phyloP scores from a whole-genome alignment of 1,139 yeast species.

The Debaryomyces coudertii region DNA sequence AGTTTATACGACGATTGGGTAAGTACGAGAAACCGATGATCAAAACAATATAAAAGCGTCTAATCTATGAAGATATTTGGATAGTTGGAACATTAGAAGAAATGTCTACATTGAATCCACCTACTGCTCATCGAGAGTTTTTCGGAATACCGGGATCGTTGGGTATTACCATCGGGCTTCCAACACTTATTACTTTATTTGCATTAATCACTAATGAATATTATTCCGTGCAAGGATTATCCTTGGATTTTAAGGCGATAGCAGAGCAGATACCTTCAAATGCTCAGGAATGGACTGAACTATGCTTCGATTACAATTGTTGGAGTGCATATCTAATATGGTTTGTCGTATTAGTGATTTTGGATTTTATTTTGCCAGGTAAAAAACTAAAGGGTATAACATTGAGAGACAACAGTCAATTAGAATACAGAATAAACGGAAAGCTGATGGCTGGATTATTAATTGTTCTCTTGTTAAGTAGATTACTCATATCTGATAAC shows the following conservation, averaged over 20 bases:
- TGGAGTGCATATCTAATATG: conserved; percentile 74
- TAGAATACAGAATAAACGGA: conserved; percentile 85
- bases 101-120: conserved; percentile 59
- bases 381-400: conserved; percentile 62
- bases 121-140: conserved; percentile 72
- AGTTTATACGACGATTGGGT: not conserved
- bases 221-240: conserved; percentile 55
- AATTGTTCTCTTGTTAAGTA: conserved; percentile 46
- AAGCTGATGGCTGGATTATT: conserved; percentile 54
- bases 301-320: conserved; percentile 44
- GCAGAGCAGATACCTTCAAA: conserved; percentile 28
- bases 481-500: conserved; percentile 54
- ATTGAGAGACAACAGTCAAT: conserved; percentile 72
- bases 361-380: conserved; percentile 80
- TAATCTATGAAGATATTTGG: not conserved
- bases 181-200: conserved; percentile 60
- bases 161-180: conserved; percentile 67
- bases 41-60: not conserved
- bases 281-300: conserved; percentile 27
- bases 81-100: not conserved
- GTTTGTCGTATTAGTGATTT: conserved; percentile 65
- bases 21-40: not conserved
- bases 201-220: conserved; percentile 59
- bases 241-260: conserved; percentile 44
- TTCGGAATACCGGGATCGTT: conserved; percentile 76